Evolutionary conservation across 1,284 basidiomycete genomes (phyloP).

Genomic region (Tranzscheliella williamsii): DNA sequence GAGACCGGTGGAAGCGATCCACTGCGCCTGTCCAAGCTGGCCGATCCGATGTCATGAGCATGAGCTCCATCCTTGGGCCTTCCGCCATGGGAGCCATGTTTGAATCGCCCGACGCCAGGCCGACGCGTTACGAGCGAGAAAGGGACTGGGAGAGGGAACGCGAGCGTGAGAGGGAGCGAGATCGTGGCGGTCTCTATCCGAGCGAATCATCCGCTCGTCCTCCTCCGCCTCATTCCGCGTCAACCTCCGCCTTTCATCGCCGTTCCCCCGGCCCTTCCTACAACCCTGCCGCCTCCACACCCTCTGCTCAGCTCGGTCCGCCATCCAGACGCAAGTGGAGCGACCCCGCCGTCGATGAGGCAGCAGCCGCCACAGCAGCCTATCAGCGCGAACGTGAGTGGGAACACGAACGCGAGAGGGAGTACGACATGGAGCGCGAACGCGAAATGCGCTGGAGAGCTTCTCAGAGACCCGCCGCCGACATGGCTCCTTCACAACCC

Average conservation of each 20-base stretch:
- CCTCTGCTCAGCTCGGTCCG: conserved; percentile 29
- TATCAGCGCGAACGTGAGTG: conserved; percentile 31
- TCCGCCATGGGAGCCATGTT: conserved; percentile 3
- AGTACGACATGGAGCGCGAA: conserved; percentile 21
- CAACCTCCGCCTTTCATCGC: conserved; percentile 3
- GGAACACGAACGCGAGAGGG: conserved; percentile 36
- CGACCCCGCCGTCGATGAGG: no score
- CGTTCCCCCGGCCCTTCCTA: conserved; percentile 23
- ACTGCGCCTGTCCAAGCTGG: conserved; percentile 4
- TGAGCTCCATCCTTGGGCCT: conserved; percentile 47
- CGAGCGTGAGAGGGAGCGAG: conserved; percentile 21
- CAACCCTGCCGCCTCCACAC: conserved; percentile 13
- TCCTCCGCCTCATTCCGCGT: conserved; percentile 2
- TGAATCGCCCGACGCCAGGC: conserved; percentile 10
- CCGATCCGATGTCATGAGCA: conserved; percentile 45
- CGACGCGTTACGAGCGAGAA: conserved; percentile 22
- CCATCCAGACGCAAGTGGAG: conserved; percentile 49
- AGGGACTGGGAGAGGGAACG: conserved; percentile 3
- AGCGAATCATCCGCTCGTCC: conserved; percentile 17
- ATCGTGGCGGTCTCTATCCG: conserved; percentile 8
- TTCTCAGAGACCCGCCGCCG: conserved; percentile 16
- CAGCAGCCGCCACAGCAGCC: conserved; percentile 31
- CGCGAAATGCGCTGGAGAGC: conserved; percentile 39
- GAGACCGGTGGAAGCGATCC: conserved; percentile 24
- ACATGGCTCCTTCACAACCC: conserved; percentile 19